A percentile compares a stretch with the other conserved stretches of the same genome.
phyloP scores from a whole-genome alignment of 331 rosid genomes.

The Quercus tomentella region DNA sequence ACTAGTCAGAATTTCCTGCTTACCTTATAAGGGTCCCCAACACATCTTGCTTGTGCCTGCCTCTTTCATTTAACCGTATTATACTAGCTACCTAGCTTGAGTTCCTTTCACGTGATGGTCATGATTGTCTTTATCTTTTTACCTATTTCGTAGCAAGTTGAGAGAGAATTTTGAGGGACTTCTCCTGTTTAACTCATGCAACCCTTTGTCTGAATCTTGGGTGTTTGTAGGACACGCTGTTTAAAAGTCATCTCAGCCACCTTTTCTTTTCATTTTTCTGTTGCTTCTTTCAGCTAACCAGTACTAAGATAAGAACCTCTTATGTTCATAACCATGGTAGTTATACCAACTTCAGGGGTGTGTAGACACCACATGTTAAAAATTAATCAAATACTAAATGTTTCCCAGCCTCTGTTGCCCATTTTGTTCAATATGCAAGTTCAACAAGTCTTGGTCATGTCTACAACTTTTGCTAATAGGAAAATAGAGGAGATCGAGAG shows the following conservation, averaged over 20 bases:
- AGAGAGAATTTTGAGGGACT: not conserved
- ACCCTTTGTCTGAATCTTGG: not conserved
- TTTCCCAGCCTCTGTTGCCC: not conserved
- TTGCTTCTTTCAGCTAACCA: not conserved
- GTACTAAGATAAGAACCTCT: not conserved
- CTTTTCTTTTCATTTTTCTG: not conserved
- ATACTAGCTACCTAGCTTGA: not conserved
- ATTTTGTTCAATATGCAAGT: not conserved
- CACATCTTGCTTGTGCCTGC: not conserved
- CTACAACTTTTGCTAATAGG: not conserved
- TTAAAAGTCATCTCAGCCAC: not conserved
- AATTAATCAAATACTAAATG: not conserved
- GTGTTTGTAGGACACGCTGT: not conserved
- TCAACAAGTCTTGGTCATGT: not conserved
- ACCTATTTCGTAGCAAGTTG: not conserved
- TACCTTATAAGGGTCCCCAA: not conserved
- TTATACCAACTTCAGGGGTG: not conserved
- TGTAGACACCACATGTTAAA: not conserved
- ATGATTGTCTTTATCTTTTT: not conserved
- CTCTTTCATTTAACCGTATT: not conserved
- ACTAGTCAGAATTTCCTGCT: not conserved
- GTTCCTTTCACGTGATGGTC: not conserved
- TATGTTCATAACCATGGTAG: not conserved
- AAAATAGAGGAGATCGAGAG: not conserved
- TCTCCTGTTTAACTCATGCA: not conserved